Percentiles rank a stretch among this genome's conserved stretches.
Evolutionary conservation across 2,329 filamentous ascomycete genomes (phyloP).

Genomic region (Paraphaeosphaeria minitans): DNA sequence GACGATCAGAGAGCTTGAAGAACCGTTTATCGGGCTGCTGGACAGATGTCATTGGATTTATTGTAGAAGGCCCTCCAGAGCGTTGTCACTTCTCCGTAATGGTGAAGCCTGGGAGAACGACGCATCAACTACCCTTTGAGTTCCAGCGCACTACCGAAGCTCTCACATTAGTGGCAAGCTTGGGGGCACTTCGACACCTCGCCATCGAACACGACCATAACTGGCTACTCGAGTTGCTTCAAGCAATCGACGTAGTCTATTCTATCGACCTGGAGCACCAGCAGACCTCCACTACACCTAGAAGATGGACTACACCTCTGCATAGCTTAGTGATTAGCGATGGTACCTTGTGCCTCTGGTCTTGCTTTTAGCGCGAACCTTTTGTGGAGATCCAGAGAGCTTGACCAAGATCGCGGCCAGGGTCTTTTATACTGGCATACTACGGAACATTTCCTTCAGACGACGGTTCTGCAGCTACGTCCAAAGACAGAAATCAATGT

Average conservation of each 20-base stretch:
- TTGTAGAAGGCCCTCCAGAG: conserved; percentile 1
- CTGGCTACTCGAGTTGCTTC: conserved; percentile 4
- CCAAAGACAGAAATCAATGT: conserved; percentile 4
- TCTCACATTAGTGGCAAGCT: neutral
- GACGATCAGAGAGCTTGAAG: neutral
- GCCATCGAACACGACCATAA: neutral
- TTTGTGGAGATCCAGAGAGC: neutral
- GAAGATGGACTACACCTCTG: conserved; percentile 10
- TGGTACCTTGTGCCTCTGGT: neutral
- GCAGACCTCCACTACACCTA: conserved; percentile 6
- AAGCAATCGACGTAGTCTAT: conserved; percentile 9
- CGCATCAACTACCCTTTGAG: conserved; percentile 3
- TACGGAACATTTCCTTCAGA: conserved; percentile 7
- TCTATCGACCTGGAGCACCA: conserved; percentile 10
- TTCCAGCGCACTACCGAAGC: conserved; percentile 1
- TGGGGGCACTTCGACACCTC: neutral
- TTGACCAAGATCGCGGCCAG: neutral
- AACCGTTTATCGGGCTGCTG: neutral
- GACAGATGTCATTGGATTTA: conserved; percentile 2
- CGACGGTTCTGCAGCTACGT: conserved; percentile 8
- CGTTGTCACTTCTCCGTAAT: conserved; percentile 12
- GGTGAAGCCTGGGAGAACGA: conserved; percentile 10
- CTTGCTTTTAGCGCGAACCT: neutral
- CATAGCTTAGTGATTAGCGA: neutral
- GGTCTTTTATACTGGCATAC: neutral